Base-by-base conservation (phyloP, 139 green algal species). In the Dunaliella primolecta region DNA sequence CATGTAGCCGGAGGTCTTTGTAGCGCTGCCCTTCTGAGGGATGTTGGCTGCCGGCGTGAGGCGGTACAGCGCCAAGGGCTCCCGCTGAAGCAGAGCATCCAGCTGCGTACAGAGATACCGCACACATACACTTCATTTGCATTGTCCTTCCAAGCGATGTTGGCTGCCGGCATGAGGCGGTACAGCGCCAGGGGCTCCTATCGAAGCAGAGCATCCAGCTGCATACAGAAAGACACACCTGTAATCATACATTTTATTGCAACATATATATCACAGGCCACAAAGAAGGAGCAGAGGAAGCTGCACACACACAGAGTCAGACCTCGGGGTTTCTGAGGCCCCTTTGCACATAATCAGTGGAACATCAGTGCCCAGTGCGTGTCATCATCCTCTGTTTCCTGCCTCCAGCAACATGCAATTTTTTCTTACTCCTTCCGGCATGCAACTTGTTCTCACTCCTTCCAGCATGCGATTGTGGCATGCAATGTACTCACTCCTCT, bases 11-110 rank as follows among this genome's bases (percentile, higher is more conserved):
- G 46, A 32, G 15, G 37, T 32, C 81, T 85, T 85, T 31, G 81
- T 7, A 25, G 78, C 78, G 71, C 71, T 77, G 71, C 79, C 79
- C 79, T 74, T 83, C 27, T 34, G 29, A 32, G 79, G 34, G 25
- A 83, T 30, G 3, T 72, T 34, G 37, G 20, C 36, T 33, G 64
- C 81, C n/a, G 86, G 86, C 7, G 83, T 71, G 56, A 90, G 83
- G 24, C 86, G 86, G 64, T 87, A 87, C 35, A 90, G 20, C 34
- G 84, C 77, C 84, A 90, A 3, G 0, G 87, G 84, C 36, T 80
- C 24, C n/a, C 78, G 25, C n/a, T 72, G 25, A 25, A 90, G 84
- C 36, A 36, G 31, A 25, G 64, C 37, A 3, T 90, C 86, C 30
- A 87, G 24, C 30, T 82, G 80, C 11, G 21, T 24, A 25, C 32